Conservation (phyloP, 164 flowering plant species). For the Umbilicus rupestris region DNA sequence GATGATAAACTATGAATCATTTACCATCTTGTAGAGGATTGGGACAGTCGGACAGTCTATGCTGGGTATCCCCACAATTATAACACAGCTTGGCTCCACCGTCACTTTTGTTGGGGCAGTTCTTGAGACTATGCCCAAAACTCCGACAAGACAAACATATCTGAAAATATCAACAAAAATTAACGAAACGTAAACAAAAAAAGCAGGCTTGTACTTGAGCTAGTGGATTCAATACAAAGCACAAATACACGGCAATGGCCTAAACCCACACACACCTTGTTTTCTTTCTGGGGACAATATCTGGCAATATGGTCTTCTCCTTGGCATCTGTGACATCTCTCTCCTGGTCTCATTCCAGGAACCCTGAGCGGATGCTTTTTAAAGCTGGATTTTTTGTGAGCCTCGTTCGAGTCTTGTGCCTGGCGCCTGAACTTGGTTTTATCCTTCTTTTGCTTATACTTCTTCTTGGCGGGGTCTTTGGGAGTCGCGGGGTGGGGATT, state of each 20-base stretch:
- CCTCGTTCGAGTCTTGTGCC: slow-evolving; percentile 14
- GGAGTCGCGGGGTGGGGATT: slow-evolving; percentile 51
- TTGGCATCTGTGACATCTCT: slow-evolving; percentile 79
- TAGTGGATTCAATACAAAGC: not conserved
- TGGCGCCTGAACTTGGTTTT: slow-evolving; percentile 34
- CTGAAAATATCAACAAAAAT: slow-evolving; percentile 26
- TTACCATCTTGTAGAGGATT: slow-evolving; percentile 85
- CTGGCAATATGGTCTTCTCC: slow-evolving; percentile 73
- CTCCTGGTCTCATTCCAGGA: slow-evolving; percentile 92
- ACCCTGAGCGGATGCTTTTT: slow-evolving; percentile 68
- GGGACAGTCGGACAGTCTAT: slow-evolving; percentile 60
- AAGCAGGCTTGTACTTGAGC: too few species aligned
- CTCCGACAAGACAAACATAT: slow-evolving; percentile 79
- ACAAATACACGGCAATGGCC: not conserved
- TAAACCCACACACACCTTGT: slow-evolving; percentile 50
- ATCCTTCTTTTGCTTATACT: slow-evolving; percentile 28
- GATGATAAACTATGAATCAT: not conserved
- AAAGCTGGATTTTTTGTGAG: not conserved
- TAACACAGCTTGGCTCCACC: slow-evolving; percentile 58
- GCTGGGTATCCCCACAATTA: slow-evolving; percentile 79
- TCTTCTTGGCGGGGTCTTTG: slow-evolving; percentile 35
- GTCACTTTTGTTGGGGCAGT: slow-evolving; percentile 63
- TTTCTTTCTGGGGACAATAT: slow-evolving; percentile 63
- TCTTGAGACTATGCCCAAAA: slow-evolving; percentile 82
- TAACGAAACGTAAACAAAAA: too few species aligned